A percentile compares a stretch with the other conserved stretches of the same genome.
Evolutionary conservation across 176 grass and related monocot species (phyloP).

Genomic region (Canna indica): DNA sequence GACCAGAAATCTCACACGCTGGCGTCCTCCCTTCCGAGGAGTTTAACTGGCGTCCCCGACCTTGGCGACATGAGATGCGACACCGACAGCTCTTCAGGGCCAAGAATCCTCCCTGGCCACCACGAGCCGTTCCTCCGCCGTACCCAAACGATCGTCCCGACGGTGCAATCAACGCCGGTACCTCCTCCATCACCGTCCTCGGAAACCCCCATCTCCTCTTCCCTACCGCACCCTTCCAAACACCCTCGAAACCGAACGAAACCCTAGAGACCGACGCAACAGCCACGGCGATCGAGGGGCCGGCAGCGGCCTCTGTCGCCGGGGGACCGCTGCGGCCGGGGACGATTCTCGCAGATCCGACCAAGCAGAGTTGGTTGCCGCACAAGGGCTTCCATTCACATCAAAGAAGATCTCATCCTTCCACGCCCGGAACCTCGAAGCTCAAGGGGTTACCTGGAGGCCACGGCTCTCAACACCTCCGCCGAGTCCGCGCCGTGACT

Average conservation of each 20-base stretch:
- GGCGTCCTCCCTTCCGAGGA: constrained; percentile 91
- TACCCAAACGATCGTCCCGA: constrained; percentile 97
- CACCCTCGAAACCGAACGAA: constrained; percentile 28
- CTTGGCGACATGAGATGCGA: constrained; percentile 95
- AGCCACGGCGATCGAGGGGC: background rate
- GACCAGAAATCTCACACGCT: constrained; percentile 67
- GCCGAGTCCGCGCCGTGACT: background rate
- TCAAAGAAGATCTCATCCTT: background rate
- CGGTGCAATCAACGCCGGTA: constrained; percentile 49
- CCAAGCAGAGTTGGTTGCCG: background rate
- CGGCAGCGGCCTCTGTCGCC: background rate
- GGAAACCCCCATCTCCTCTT: constrained; percentile 35
- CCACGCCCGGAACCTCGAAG: background rate
- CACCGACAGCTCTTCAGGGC: constrained; percentile 65
- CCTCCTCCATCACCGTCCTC: constrained; percentile 48
- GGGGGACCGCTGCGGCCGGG: background rate
- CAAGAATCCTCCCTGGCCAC: constrained; percentile 97
- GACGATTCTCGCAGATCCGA: constrained; percentile 3
- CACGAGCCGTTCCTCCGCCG: constrained; percentile 93
- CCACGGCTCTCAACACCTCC: background rate
- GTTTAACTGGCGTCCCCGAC: constrained; percentile 96
- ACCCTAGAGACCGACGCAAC: background rate
- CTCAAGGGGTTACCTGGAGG: background rate
- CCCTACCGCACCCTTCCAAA: constrained; percentile 8
- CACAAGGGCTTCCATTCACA: constrained; percentile 1